Evolutionary conservation across 2,329 filamentous ascomycete genomes (phyloP).

Genomic region (Stachybotrys chartarum): DNA sequence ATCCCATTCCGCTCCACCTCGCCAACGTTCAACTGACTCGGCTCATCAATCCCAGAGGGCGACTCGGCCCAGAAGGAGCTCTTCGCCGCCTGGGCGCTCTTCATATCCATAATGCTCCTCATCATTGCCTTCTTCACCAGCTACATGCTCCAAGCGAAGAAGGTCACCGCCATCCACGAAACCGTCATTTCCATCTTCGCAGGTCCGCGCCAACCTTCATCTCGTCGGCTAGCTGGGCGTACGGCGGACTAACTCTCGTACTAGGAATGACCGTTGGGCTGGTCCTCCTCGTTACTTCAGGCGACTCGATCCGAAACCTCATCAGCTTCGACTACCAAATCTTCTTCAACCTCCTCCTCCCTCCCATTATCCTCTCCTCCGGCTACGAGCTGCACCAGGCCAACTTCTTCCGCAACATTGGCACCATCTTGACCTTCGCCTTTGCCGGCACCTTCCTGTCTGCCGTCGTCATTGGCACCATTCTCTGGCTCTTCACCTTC

Average conservation of each 20-base stretch:
- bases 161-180: constrained; percentile 95
- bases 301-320: constrained; percentile 77
- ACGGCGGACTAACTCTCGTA: constrained; percentile 1
- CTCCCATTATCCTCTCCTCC: constrained; percentile 93
- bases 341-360: constrained; percentile 98
- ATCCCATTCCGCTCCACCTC: too few relatives aligned
- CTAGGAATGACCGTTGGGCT: constrained; percentile 92
- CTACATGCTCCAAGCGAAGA: constrained; percentile 93
- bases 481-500: constrained; percentile 83
- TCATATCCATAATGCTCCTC: constrained; percentile 91
- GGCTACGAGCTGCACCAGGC: constrained; percentile 97
- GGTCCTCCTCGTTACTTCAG: constrained; percentile 73
- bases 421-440: constrained; percentile 93
- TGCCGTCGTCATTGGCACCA: constrained; percentile 83
- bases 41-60: constrained; percentile 40
- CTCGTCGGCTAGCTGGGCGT: constrained; percentile 6
- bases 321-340: constrained; percentile 99
- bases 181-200: constrained; percentile 98
- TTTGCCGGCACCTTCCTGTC: constrained; percentile 97
- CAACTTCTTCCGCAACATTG: constrained; percentile 98
- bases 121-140: constrained; percentile 94
- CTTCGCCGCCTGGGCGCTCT: constrained; percentile 92
- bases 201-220: constrained; percentile 38
- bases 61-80: constrained; percentile 91
- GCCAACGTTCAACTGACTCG: constrained; percentile 1